phyloP scores from a whole-genome alignment of 2,329 filamentous ascomycete species.

The Elsinoe perseae region DNA sequence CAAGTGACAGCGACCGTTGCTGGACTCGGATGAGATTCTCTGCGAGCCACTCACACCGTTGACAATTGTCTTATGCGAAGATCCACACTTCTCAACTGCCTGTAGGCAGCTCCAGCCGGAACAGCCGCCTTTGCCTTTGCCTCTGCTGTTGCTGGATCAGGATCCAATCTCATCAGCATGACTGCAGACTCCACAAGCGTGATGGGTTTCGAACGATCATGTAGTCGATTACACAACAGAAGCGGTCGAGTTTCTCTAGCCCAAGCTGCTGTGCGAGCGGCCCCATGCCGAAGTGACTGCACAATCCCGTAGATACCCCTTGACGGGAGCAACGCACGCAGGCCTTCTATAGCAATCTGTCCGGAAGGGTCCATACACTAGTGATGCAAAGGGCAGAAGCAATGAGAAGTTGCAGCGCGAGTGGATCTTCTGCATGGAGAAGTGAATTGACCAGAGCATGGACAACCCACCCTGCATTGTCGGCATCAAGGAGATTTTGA shows the following conservation, averaged over 20 bases:
- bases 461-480: background rate
- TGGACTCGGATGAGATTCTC: background rate
- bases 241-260: background rate
- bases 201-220: background rate
- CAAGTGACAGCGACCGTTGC: background rate
- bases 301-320: too few species aligned
- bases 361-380: background rate
- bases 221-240: background rate
- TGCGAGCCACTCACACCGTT: background rate
- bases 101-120: background rate
- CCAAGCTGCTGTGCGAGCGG: too few species aligned
- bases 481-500: background rate
- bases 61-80: background rate
- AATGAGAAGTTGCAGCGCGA: background rate
- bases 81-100: background rate
- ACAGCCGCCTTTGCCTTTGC: background rate
- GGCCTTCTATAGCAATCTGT: too few species aligned
- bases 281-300: background rate
- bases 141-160: background rate
- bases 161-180: background rate
- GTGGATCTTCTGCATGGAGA: conserved; percentile 7
- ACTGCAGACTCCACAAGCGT: background rate
- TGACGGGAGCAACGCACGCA: too few species aligned
- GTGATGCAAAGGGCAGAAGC: background rate
- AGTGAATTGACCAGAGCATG: background rate